Base-by-base conservation (phyloP, 2,329 filamentous ascomycete genomes). In the Curvularia eragrostidis region DNA sequence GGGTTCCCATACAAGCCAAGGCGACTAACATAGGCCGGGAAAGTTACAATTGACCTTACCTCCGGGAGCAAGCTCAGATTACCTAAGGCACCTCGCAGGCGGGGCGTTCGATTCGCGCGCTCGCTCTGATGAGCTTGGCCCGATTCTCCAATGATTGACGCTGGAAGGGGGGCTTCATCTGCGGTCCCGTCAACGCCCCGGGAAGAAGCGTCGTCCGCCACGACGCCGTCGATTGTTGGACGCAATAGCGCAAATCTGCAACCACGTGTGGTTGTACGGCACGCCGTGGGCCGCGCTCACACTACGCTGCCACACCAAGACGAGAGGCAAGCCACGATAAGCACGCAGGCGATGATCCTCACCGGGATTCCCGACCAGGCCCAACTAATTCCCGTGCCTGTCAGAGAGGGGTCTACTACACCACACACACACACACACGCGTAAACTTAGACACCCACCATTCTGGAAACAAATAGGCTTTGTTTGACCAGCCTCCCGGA, bases 341-440 rank as follows among this genome's bases (percentile, higher is more conserved):
- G 57, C 65, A 59, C 55, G 53, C 56, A 54, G 39, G 54, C 54
- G 54, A 55, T 58, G 62, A 70, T 69, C 67, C 62, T 63, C 67
- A 57, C 66, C 51, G 57, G 67, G 67, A 63, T 69, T 69, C 48
- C 44, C 63, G 55, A 58, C 59, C 48, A 55, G 61, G 53, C 55
- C 61, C 56, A 52, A 50, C 55, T 56, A 56, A 61, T 43, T 54
- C 26, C 38, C 38, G 44, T 48, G 38, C 48, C 55, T 39, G 48
- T 52, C 36, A 21, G 36, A 41, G 23, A 36, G 39, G 38, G 39
- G 47, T 26, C 36, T 10, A 38, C 10, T 9, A 39, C 36, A 19
- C 36, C 19, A 10, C 10, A 13, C 19, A 13, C 18, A 10, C 39
- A 6, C 21, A 15, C 12, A 1, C 19, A 24, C 21, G 5, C 39